These are phyloP conservation scores for Aspergillus carlsbadensis DNA, from an alignment of 495 filamentous ascomycete genomes.

Conservation along the genomic window DNA sequence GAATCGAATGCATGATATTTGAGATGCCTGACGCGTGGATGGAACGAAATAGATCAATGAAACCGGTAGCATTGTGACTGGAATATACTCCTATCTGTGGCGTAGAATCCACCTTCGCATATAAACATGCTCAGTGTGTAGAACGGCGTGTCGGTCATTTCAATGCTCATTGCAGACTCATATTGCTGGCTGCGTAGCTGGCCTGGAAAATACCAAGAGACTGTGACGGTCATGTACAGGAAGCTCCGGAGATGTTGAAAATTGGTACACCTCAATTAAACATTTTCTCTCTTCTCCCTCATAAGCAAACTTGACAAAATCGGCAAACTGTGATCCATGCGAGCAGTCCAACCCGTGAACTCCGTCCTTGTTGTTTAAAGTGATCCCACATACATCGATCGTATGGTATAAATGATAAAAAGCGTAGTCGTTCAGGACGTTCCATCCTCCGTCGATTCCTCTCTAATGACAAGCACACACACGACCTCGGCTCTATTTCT, in stretches of 20 bases:
- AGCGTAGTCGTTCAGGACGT: constrained; percentile 5
- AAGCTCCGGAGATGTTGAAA: too few species aligned
- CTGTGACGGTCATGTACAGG: too few species aligned
- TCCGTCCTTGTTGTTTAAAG: constrained; percentile 40
- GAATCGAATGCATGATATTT: constrained; percentile 6
- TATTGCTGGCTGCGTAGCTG: too few species aligned
- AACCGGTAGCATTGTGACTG: too few species aligned
- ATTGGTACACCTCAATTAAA: neutral
- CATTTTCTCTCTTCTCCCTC: constrained; percentile 18
- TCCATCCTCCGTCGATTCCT: constrained; percentile 12
- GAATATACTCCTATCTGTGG: constrained; percentile 5
- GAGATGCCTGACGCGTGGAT: constrained; percentile 17
- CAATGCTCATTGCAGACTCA: too few species aligned
- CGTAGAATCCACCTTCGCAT: neutral
- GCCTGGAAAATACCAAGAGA: too few species aligned
- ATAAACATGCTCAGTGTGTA: too few species aligned
- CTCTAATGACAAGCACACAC: neutral
- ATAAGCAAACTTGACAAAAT: constrained; percentile 26
- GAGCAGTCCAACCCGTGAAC: constrained; percentile 44
- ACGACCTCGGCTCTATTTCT: constrained; percentile 32
- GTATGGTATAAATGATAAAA: constrained; percentile 22
- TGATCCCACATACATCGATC: constrained; percentile 15
- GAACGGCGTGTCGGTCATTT: too few species aligned
- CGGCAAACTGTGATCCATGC: constrained; percentile 33
- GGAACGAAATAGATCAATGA: constrained; percentile 17